Conservation (phyloP, 495 filamentous ascomycete genomes). For the Penicillium fimorum region DNA sequence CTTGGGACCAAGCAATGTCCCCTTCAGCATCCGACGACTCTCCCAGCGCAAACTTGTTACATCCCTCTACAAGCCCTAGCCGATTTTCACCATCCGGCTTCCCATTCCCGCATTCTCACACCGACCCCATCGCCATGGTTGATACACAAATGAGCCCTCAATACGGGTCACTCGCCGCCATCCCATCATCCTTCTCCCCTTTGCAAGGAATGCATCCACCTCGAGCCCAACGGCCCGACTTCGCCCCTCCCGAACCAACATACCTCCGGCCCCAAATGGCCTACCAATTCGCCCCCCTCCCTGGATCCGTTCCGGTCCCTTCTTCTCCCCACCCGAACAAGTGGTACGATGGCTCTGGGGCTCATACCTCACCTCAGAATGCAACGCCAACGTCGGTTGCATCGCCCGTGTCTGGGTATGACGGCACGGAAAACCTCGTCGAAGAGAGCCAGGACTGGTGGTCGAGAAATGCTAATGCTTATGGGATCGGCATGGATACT, state of each 20-base stretch:
- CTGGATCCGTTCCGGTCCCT: constrained; percentile 17
- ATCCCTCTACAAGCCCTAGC: constrained; percentile 19
- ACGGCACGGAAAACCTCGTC: constrained; percentile 48
- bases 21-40: constrained; percentile 38
- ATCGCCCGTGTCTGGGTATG: constrained; percentile 42
- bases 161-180: constrained; percentile 15
- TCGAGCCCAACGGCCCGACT: constrained; percentile 23
- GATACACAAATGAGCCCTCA: constrained; percentile 16
- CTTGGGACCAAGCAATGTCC: constrained; percentile 42
- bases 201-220: constrained; percentile 24
- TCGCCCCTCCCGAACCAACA: constrained; percentile 36
- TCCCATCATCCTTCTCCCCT: constrained; percentile 23
- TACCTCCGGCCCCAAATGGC: constrained; percentile 35
- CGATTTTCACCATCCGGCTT: constrained; percentile 20
- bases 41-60: constrained; percentile 16
- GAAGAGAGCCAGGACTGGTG: constrained; percentile 61
- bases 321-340: constrained; percentile 12
- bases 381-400: constrained; percentile 24
- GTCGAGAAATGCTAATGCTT: constrained; percentile 48
- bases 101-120: constrained; percentile 12
- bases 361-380: constrained; percentile 21
- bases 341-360: constrained; percentile 31
- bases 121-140: constrained; percentile 13
- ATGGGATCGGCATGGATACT: constrained; percentile 47
- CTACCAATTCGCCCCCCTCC: constrained; percentile 18